A percentile compares a stretch with the other conserved stretches of the same genome.
Evolutionary conservation across 768 basidiomycete genomes (phyloP).

Genomic region (Boletus rubropictus): DNA sequence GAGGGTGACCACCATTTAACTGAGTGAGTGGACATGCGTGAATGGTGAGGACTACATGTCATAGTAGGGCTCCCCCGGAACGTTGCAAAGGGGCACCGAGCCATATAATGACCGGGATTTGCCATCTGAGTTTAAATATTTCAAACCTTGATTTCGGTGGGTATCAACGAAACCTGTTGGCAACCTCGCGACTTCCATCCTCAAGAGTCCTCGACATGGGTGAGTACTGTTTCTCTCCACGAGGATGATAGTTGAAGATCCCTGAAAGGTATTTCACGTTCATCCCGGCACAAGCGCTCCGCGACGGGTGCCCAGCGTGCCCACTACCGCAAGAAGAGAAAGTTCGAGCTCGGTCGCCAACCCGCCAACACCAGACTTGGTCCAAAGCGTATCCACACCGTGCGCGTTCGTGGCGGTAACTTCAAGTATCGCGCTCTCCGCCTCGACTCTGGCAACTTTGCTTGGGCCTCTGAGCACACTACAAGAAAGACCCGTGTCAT

Average conservation of each 20-base stretch:
- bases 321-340: slow-evolving; percentile 99
- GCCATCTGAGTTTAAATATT: slow-evolving; percentile 27
- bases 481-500: slow-evolving; percentile 96
- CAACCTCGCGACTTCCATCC: slow-evolving; percentile 36
- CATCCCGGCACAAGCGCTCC: slow-evolving; percentile 96
- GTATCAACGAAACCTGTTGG: slow-evolving; percentile 50
- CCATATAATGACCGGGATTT: slow-evolving; percentile 18
- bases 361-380: slow-evolving; percentile 97
- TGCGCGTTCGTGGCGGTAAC: slow-evolving; percentile 95
- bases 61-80: no score
- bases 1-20: slow-evolving; percentile 19
- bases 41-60: slow-evolving; percentile 19
- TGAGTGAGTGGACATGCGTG: slow-evolving; percentile 15
- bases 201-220: slow-evolving; percentile 77
- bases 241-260: slow-evolving; percentile 7
- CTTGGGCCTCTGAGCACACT: slow-evolving; percentile 93
- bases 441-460: slow-evolving; percentile 96
- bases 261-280: slow-evolving; percentile 85
- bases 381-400: slow-evolving; percentile 88
- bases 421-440: slow-evolving; percentile 93
- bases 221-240: slow-evolving; percentile 39
- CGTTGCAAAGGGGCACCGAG: no score
- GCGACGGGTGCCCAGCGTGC: slow-evolving; percentile 88
- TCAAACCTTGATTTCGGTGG: slow-evolving; percentile 35
- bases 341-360: slow-evolving; percentile 99